Conservation (phyloP, 2,329 filamentous ascomycete species). For the Parastagonospora nodorum region DNA sequence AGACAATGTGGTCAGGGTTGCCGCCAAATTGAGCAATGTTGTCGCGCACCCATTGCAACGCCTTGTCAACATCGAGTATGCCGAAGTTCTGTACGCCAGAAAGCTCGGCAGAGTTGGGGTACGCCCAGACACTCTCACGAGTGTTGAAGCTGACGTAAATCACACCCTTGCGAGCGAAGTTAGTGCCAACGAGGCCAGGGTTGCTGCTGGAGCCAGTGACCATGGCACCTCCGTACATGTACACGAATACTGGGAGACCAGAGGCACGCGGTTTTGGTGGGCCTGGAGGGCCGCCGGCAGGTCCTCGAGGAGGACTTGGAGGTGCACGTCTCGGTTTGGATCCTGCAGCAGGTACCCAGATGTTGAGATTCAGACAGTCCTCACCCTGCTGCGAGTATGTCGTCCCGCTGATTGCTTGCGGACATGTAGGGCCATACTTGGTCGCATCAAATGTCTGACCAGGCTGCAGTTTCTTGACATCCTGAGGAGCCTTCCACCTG, state of each 20-base stretch:
- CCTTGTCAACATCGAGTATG: slow-evolving; percentile 46
- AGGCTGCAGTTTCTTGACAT: slow-evolving; percentile 12
- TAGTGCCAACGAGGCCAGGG: slow-evolving; percentile 49
- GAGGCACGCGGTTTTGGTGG: neutral
- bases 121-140: slow-evolving; percentile 46
- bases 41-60: slow-evolving; percentile 42
- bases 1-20: slow-evolving; percentile 50
- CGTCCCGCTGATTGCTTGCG: slow-evolving; percentile 27
- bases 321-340: neutral
- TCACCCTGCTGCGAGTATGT: slow-evolving; percentile 26
- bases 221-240: slow-evolving; percentile 53
- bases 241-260: slow-evolving; percentile 44
- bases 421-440: slow-evolving; percentile 29
- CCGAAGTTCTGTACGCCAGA: slow-evolving; percentile 37
- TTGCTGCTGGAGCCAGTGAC: slow-evolving; percentile 50
- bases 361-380: slow-evolving; percentile 49
- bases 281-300: neutral
- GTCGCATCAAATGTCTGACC: slow-evolving; percentile 21
- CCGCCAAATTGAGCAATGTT: slow-evolving; percentile 49
- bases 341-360: slow-evolving; percentile 24
- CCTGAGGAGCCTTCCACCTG: slow-evolving; percentile 27
- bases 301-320: neutral
- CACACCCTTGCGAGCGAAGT: slow-evolving; percentile 35
- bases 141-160: slow-evolving; percentile 35
- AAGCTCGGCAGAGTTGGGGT: slow-evolving; percentile 49